These are phyloP conservation scores for Arabidopsis thaliana DNA, from an alignment of 345 rosid species.

Conservation along the genomic window DNA sequence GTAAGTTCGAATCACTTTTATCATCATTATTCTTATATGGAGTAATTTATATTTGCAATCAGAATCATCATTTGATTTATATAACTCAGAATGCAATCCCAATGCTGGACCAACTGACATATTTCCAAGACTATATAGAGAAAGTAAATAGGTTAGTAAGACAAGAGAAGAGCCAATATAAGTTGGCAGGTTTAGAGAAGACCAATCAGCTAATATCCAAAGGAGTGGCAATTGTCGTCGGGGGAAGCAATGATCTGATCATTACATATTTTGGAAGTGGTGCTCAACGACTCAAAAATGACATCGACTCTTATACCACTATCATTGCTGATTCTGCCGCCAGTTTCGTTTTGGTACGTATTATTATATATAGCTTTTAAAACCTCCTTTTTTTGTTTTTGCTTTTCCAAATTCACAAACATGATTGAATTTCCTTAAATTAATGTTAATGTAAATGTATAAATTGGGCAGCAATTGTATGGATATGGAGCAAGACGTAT, in stretches of 20 bases:
- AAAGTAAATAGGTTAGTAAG: slow-evolving; percentile 43
- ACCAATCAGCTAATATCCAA: slow-evolving; percentile 26
- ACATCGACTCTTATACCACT: slow-evolving; percentile 24
- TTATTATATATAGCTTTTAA: not conserved
- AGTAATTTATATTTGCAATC: not conserved
- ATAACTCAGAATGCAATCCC: slow-evolving; percentile 44
- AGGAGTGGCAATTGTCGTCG: slow-evolving; percentile 41
- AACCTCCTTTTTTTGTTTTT: not conserved
- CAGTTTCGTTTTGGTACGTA: slow-evolving; percentile 36
- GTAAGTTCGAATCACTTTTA: slow-evolving; percentile 41
- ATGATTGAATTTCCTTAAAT: not conserved
- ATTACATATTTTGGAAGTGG: slow-evolving; percentile 39
- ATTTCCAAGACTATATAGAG: slow-evolving; percentile 47
- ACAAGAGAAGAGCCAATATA: slow-evolving; percentile 30
- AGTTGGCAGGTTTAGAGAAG: slow-evolving; percentile 30
- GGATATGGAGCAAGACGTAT: slow-evolving; percentile 64
- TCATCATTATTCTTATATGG: not conserved
- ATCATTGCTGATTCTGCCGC: slow-evolving; percentile 34
- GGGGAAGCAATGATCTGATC: slow-evolving; percentile 50
- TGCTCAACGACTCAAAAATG: slow-evolving; percentile 11
- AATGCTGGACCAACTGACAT: slow-evolving; percentile 45
- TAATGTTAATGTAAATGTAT: not conserved
- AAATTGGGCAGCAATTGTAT: slow-evolving; percentile 53
- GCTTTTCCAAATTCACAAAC: not conserved
- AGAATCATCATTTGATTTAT: slow-evolving; percentile 1